Percentiles rank a stretch among this genome's conserved stretches.
These are phyloP conservation scores for Brasilioporus rufonigricans DNA, from an alignment of 768 basidiomycete genomes.

Conservation along the genomic window DNA sequence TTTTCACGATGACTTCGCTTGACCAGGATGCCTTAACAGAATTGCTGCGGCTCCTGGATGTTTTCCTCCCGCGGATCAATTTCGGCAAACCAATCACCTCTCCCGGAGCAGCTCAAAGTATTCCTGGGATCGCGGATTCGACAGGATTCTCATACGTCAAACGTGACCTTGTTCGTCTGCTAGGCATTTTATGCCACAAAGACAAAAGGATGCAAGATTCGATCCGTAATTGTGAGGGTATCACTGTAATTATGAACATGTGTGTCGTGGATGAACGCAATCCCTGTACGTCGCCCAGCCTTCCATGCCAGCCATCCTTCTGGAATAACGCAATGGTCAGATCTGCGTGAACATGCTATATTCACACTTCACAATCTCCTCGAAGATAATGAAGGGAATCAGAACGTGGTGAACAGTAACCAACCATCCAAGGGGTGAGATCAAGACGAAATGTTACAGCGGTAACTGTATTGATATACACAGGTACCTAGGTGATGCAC, in stretches of 20 bases:
- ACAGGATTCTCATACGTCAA: constrained; percentile 83
- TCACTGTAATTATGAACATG: constrained; percentile 81
- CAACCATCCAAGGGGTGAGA: constrained; percentile 61
- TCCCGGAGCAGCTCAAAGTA: constrained; percentile 6
- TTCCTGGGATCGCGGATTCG: constrained; percentile 34
- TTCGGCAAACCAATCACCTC: constrained; percentile 60
- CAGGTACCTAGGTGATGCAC: neutral
- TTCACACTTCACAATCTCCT: constrained; percentile 80
- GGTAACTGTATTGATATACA: constrained; percentile 29
- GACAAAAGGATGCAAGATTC: constrained; percentile 70
- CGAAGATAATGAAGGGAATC: constrained; percentile 73
- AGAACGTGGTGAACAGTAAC: constrained; percentile 72
- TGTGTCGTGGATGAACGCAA: constrained; percentile 90
- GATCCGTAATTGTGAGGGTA: constrained; percentile 65
- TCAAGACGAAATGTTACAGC: constrained; percentile 50
- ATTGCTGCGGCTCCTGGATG: constrained; percentile 68
- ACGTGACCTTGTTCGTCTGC: constrained; percentile 82
- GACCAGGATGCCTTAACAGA: constrained; percentile 51
- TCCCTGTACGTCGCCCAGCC: constrained; percentile 65
- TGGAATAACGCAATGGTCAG: constrained; percentile 30
- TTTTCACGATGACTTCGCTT: neutral
- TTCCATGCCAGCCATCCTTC: neutral
- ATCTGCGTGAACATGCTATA: constrained; percentile 89
- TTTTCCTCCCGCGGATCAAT: constrained; percentile 82
- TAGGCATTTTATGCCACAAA: constrained; percentile 74